These are phyloP conservation scores for Candida stauntonica DNA, from an alignment of 805 yeast genomes.

Conservation along the genomic window DNA sequence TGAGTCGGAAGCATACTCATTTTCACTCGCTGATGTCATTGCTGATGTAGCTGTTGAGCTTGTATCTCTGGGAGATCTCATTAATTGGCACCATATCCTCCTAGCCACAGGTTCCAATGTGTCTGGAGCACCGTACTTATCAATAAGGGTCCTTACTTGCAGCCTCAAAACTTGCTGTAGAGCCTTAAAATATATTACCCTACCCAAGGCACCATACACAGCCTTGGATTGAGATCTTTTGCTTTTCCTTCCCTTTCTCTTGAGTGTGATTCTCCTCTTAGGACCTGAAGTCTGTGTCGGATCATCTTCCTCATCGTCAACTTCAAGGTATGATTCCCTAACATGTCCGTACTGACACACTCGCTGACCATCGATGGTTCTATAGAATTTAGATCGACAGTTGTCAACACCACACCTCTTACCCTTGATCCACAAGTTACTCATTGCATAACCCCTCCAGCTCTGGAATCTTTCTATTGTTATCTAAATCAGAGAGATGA, in stretches of 20 bases:
- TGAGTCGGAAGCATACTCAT: conserved; percentile 2
- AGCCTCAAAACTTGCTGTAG: conserved; percentile 47
- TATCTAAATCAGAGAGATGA: too few relatives aligned
- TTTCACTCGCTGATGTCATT: neutral
- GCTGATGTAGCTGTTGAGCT: neutral
- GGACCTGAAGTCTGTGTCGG: conserved; percentile 43
- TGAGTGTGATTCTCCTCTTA: conserved; percentile 32
- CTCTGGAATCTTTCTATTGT: too few relatives aligned
- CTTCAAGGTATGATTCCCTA: conserved; percentile 70
- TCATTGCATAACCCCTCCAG: conserved; percentile 19
- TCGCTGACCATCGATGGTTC: conserved; percentile 67
- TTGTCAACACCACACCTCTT: conserved; percentile 86
- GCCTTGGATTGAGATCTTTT: conserved; percentile 14
- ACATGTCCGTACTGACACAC: conserved; percentile 93
- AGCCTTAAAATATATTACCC: conserved; percentile 38
- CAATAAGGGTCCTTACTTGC: conserved; percentile 41
- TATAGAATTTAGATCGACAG: conserved; percentile 77
- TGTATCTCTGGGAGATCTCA: neutral
- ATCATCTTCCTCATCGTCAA: conserved; percentile 79
- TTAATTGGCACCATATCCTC: conserved; percentile 30
- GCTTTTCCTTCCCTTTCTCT: conserved; percentile 25
- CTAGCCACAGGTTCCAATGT: conserved; percentile 33
- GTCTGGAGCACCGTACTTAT: conserved; percentile 28
- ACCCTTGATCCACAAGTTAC: conserved; percentile 47
- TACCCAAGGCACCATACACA: conserved; percentile 47